Percentiles rank a stretch among this genome's conserved stretches.
These are phyloP conservation scores for Corchorus capsularis DNA, from an alignment of 345 rosid genomes.

Conservation along the genomic window DNA sequence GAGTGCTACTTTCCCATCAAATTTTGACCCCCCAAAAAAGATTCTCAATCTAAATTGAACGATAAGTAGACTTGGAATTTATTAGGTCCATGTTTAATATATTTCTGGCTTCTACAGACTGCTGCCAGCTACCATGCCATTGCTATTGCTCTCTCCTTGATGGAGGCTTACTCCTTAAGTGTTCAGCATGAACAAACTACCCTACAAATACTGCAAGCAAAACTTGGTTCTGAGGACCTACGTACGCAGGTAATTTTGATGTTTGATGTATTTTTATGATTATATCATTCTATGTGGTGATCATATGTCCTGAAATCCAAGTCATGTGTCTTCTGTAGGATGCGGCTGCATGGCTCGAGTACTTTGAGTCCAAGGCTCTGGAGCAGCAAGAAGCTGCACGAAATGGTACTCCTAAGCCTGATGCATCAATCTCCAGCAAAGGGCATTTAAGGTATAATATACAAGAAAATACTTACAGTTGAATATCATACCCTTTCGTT, in stretches of 20 bases:
- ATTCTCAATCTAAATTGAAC: constrained; percentile 6
- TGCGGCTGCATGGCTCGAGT: constrained; percentile 99
- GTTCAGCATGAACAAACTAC: constrained; percentile 99
- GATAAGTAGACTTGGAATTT: background rate
- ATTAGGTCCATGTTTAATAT: background rate
- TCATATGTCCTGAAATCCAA: constrained; percentile 7
- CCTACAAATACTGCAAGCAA: constrained; percentile 85
- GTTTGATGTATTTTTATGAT: constrained; percentile 12
- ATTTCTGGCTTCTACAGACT: constrained; percentile 57
- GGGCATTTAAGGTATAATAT: constrained; percentile 86
- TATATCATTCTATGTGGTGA: background rate
- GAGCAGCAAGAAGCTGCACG: constrained; percentile 99
- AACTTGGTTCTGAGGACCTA: constrained; percentile 91
- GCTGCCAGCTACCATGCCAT: constrained; percentile 99
- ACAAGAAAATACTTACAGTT: background rate
- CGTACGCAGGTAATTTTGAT: constrained; percentile 73
- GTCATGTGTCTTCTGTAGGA: constrained; percentile 48
- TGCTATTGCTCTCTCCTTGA: constrained; percentile 94
- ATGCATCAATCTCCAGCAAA: constrained; percentile 97
- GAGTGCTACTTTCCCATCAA: background rate
- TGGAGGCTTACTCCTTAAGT: constrained; percentile 92
- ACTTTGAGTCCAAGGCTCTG: constrained; percentile 87
- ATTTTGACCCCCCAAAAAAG: background rate
- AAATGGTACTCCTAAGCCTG: constrained; percentile 96
- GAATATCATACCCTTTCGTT: background rate